A percentile compares a stretch with the other conserved stretches of the same genome.
phyloP scores from a whole-genome alignment of 2,329 filamentous ascomycete species.

The Aureobasidium zeae region DNA sequence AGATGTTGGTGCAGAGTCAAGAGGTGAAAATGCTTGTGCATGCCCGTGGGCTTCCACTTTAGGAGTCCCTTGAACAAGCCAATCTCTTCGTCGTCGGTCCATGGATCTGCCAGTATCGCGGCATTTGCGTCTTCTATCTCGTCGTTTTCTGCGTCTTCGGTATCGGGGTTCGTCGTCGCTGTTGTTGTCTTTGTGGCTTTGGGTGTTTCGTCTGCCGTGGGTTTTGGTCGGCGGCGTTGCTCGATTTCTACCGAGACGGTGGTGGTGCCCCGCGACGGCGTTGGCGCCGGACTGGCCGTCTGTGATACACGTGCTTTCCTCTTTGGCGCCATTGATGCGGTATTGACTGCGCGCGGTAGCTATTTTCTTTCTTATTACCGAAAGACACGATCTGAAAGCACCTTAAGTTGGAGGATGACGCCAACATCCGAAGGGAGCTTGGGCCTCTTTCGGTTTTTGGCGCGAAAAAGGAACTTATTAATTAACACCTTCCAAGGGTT shows the following conservation, averaged over 20 bases:
- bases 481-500: too few species aligned
- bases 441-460: too few species aligned
- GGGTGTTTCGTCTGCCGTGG: not conserved
- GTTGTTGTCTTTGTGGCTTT: too few species aligned
- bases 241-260: constrained; percentile 23
- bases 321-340: constrained; percentile 61
- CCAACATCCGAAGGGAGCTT: constrained; percentile 6
- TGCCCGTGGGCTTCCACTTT: constrained; percentile 89
- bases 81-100: constrained; percentile 93
- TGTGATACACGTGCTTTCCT: constrained; percentile 54
- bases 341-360: too few species aligned
- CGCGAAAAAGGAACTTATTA: too few species aligned
- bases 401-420: too few species aligned
- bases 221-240: constrained; percentile 6
- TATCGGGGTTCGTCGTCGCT: not conserved
- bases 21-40: constrained; percentile 92
- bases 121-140: constrained; percentile 2
- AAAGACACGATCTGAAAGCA: too few species aligned
- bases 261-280: constrained; percentile 26
- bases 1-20: constrained; percentile 53
- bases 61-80: constrained; percentile 90
- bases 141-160: not conserved
- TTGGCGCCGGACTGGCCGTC: constrained; percentile 43
- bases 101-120: constrained; percentile 55
- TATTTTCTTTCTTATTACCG: too few species aligned